Base-by-base conservation (phyloP, 1,284 basidiomycete species). In the Cryptococcus sp. region DNA sequence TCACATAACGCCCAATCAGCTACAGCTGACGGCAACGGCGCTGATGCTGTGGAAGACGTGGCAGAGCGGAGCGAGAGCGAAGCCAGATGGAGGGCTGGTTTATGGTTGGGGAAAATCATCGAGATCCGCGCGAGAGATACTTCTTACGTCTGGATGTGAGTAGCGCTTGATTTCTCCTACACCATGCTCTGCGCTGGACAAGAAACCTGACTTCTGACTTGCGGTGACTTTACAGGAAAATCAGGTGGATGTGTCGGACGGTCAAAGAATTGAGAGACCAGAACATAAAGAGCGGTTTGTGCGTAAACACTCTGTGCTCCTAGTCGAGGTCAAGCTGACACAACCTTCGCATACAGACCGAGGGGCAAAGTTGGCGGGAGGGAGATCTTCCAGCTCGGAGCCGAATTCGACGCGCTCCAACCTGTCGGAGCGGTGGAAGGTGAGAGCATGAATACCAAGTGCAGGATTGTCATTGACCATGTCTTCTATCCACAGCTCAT, bases 371-470 rank as follows among this genome's bases (percentile, higher is more conserved):
- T 61, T 11, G 56, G 55, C 15, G 47, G 50, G 8, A 46, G 59
- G 15, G 67, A 67, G 44, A 58, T 69, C 13, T 57, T 61, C 47
- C 55, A 50, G 55, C 52, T 63, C 52, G 50, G 52, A 46, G 25
- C 52, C 17, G 54, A 62, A 46, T 47, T 48, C n/a, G 51, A 55
- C 37, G 59, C 52, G 10, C 51, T 66, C 22, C 59, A 65, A 20
- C 58, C 65, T n/a, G 61, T 67, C 19, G 59, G 59, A 23, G 55
- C 57, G 17, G 63, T 68, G 8, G 61, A 68, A 50, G 55, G 65
- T 64, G 40, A 23, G 64, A 46, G 13, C 19, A 25, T 50, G 37
- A 17, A 23, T 22, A 4, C 10, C 20, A 22, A 38, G 34, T 37
- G 38, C 26, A n/a, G 20, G 3, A 23, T 15, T 20, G 15, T 22